Conservation (phyloP, 345 rosid species). For the Raphanus sativus region DNA sequence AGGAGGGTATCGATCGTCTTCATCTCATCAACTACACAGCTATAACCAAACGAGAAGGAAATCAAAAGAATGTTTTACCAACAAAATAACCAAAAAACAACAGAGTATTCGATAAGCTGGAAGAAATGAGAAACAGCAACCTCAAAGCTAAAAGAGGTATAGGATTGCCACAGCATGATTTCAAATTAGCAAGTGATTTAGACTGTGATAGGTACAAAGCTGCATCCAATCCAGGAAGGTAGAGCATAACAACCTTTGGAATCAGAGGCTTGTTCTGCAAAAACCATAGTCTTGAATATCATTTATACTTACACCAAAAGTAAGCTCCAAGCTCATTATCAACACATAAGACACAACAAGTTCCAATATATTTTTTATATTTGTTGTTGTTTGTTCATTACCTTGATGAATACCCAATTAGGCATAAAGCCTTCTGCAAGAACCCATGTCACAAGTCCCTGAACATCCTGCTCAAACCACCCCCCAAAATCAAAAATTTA, state of each 20-base stretch:
- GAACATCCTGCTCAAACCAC: conserved; percentile 60
- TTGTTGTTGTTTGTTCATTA: conserved; percentile 16
- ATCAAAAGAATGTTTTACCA: conserved; percentile 19
- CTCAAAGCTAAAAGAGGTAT: conserved; percentile 74
- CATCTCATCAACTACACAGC: conserved; percentile 82
- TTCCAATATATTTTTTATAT: too few relatives aligned
- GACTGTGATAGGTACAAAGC: conserved; percentile 73
- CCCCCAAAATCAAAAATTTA: neutral
- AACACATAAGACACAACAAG: too few relatives aligned
- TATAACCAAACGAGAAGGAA: conserved; percentile 42
- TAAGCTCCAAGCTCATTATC: too few relatives aligned
- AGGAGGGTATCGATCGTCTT: conserved; percentile 78
- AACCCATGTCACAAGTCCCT: conserved; percentile 98
- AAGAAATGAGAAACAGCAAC: conserved; percentile 38
- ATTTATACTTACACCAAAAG: neutral
- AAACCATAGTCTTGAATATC: conserved; percentile 1
- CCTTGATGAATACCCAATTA: conserved; percentile 88
- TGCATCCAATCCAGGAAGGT: conserved; percentile 93
- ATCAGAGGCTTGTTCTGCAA: conserved; percentile 88
- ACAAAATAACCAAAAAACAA: neutral
- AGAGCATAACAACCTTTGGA: conserved; percentile 86
- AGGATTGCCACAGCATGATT: conserved; percentile 74
- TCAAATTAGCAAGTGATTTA: conserved; percentile 62
- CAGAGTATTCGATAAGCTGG: neutral
- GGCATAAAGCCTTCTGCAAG: conserved; percentile 93